A percentile compares a stretch with the other conserved stretches of the same genome.
Conservation (phyloP, 306 rosid species). For the Oxytropis ochrocephala region DNA sequence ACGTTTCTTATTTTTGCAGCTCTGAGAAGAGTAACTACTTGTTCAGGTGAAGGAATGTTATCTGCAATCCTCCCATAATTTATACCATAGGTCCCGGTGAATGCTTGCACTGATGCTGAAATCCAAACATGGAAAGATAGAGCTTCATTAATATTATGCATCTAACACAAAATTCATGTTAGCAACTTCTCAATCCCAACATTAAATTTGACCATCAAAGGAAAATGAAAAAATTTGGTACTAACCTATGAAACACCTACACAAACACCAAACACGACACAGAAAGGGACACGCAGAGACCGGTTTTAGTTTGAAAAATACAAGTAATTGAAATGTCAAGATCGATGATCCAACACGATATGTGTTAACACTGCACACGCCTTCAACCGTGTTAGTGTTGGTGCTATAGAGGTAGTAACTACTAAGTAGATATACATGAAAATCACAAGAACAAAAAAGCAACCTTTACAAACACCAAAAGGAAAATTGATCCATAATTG, state of each 20-base stretch:
- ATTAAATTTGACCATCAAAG: not conserved
- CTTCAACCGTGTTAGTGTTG: no score
- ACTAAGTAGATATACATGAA: not conserved
- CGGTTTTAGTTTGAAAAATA: no score
- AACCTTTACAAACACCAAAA: not conserved
- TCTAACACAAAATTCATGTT: not conserved
- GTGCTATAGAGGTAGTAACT: no score
- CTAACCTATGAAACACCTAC: no score
- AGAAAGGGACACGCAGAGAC: no score
- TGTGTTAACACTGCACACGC: no score
- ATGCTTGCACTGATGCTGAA: slow-evolving; percentile 64
- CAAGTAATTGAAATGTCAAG: no score
- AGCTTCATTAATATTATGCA: slow-evolving; percentile 24
- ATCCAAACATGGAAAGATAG: slow-evolving; percentile 18
- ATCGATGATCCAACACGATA: no score
- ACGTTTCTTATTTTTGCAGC: slow-evolving; percentile 78
- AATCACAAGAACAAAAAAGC: slow-evolving; percentile 3
- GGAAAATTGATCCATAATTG: not conserved
- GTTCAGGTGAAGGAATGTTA: slow-evolving; percentile 83
- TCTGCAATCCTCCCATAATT: slow-evolving; percentile 89
- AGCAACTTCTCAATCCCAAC: not conserved
- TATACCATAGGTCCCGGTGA: slow-evolving; percentile 85
- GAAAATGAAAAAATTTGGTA: not conserved
- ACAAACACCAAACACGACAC: no score
- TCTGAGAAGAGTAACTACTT: slow-evolving; percentile 84